Base-by-base conservation (phyloP, 2,329 filamentous ascomycete genomes). In the Trichothecium roseum region DNA sequence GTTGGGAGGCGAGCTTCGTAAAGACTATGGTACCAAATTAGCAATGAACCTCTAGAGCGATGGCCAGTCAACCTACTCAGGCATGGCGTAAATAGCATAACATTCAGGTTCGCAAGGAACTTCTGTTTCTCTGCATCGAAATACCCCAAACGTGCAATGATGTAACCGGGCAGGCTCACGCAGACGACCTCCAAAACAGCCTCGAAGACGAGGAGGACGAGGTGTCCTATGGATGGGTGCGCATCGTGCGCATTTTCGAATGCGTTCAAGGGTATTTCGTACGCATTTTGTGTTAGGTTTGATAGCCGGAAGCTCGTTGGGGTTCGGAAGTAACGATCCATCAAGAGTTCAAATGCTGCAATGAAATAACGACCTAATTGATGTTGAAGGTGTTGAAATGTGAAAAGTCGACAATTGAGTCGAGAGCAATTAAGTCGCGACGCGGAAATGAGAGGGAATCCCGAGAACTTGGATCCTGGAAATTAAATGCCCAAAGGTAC, bases 121-220 rank as follows among this genome's bases (percentile, higher is more conserved):
- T 95, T 96, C 59, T 98, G 91, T 56, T 88, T 84, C 35, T 94
- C 87, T 43, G 85, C 86, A 60, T 94, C 86, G 60, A 98, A 96
- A 63, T 94, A 84, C 55, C 91, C 91, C 49, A 86, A 71, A 28
- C 83, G 71, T 10, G 91, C 91, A 36, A 95, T 78, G 43, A 98
- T 81, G 61, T 95, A 98, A 18, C 91, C 91, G 0, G 91, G 91
- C 46, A 95, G 62, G 57, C 84, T 89, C 56, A 98, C 88, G 55
- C 88, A 96, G 34, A 98, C 83, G 17, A 96, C 89, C 55, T 95
- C 87, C 51, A 95, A 69, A 18, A 95, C 88, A 9, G 91, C 91
- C 62, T 94, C 88, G 51, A 94, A 94, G 46, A 96, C 88, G 40
- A 94, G 78, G 18, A 93, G 68, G 28, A 78, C 70, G 20, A 94